Percentiles rank a stretch among this genome's conserved stretches.
Conservation (phyloP, 2,329 filamentous ascomycete species). For the Arthroderma uncinatum region DNA sequence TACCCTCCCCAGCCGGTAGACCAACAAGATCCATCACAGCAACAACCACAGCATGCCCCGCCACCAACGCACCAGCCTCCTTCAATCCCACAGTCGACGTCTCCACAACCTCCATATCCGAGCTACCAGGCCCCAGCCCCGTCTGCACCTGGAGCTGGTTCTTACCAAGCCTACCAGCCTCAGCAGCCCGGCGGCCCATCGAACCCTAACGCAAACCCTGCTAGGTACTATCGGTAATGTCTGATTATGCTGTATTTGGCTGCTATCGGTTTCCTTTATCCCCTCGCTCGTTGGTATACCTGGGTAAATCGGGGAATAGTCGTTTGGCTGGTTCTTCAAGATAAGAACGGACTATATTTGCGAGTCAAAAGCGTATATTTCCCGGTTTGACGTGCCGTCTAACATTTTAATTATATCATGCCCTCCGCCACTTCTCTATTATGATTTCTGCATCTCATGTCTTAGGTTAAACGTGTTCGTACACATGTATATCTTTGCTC, state of each 20-base stretch:
- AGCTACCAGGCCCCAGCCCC: conserved; percentile 22
- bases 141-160: conserved; percentile 13
- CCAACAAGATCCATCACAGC: conserved; percentile 21
- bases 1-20: conserved; percentile 12
- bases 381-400: neutral
- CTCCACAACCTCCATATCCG: conserved; percentile 26
- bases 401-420: no score
- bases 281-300: neutral
- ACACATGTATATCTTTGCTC: neutral
- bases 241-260: neutral
- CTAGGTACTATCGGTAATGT: conserved; percentile 27
- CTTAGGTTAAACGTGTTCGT: no score
- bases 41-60: conserved; percentile 26
- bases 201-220: conserved; percentile 26
- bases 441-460: no score
- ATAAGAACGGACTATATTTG: neutral
- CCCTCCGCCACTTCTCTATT: no score
- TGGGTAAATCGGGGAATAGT: neutral
- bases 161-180: conserved; percentile 31
- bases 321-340: neutral
- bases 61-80: conserved; percentile 25
- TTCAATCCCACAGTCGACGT: conserved; percentile 24
- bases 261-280: neutral
- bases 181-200: conserved; percentile 16
- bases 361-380: neutral